Evolutionary conservation across 208 protist genomes (phyloP), one percentile per base, ranked within the genome.

Genomic region (Acanthamoeba culbertsoni): DNA sequence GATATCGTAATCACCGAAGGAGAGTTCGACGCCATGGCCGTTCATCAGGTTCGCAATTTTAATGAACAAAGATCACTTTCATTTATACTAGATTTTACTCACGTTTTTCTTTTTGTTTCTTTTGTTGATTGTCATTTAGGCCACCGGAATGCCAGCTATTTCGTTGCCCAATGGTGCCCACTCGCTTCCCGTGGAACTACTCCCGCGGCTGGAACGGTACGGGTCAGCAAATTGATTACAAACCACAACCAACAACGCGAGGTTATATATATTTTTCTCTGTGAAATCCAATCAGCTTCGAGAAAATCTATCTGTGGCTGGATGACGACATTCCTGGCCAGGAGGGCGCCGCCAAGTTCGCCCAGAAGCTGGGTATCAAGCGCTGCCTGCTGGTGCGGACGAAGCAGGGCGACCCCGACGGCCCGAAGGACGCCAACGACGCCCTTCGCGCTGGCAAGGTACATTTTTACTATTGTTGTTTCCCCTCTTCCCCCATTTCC

Each of bases 1-100:
- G 73, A 86, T 14, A 92, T 97, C 1, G 88, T 97, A 0, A 20
- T 97, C 12, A 97, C 96, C 1, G 96, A 97, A 28, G 95, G 95
- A 42, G 96, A 97, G 94, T 96, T 94, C 31, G 96, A 97, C 91
- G 96, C 96, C 7, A 96, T 97, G 94, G 95, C 96, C 10, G 95
- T 97, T 0, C 77, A 95, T 51, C 95, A 97, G 53, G 79, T 88
- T 4, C 45, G 8, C 48, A 8, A 18, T 55, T 18, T 18, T 8
- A 8, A 55, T 23, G 8, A 18, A 43, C 46, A 68, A 68, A 68
- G 14, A 10, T 26, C 28, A 42, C 73, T 8, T 46, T 51, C 37
- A 14, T 84, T 53, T 2, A 23, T 6, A 8, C 43, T 26, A 18
- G 7, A 5, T 23, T 20, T 12, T 18, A 53, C 63, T 10, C n/a